Conservation (phyloP, 768 basidiomycete genomes). For the Lactifluus pinguis region DNA sequence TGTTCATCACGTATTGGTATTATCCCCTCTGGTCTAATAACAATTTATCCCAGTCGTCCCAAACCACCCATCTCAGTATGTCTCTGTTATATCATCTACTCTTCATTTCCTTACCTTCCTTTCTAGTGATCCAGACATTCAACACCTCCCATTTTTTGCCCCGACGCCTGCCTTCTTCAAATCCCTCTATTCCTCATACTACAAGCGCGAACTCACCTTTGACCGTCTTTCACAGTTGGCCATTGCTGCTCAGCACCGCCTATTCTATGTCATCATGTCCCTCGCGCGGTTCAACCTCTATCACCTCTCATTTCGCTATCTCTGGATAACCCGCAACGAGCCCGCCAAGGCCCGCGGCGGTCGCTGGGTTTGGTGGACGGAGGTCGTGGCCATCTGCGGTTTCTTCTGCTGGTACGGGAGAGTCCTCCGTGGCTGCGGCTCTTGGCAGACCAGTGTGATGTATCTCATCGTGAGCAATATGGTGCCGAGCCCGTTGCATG, state of each 20-base stretch:
- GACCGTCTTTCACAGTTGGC: conserved; percentile 59
- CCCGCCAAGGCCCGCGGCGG: conserved; percentile 57
- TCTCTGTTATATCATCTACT: background rate
- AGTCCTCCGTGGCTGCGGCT: conserved; percentile 61
- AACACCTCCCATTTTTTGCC: conserved; percentile 90
- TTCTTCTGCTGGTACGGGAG: conserved; percentile 86
- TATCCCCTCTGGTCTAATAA: background rate
- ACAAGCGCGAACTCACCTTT: conserved; percentile 78
- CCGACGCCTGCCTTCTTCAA: conserved; percentile 82
- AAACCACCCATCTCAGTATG: conserved; percentile 94
- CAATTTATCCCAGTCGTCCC: conserved; percentile 60
- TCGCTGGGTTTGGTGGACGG: conserved; percentile 69
- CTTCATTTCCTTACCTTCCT: conserved; percentile 7
- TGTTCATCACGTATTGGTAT: conserved; percentile 29
- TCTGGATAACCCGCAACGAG: conserved; percentile 58
- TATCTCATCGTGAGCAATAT: conserved; percentile 83
- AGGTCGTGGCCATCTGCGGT: conserved; percentile 63
- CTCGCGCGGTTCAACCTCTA: conserved; percentile 96
- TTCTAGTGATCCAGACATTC: conserved; percentile 71
- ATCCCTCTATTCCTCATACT: conserved; percentile 88
- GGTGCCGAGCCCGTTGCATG: conserved; percentile 83
- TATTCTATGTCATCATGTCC: conserved; percentile 86
- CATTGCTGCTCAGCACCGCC: conserved; percentile 75
- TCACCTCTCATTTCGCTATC: conserved; percentile 70
- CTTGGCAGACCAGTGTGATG: conserved; percentile 56